Evolutionary conservation across 306 rosid genomes (phyloP), one percentile per base, ranked within the genome.

Genomic region (Vigna reflexopilosa): DNA sequence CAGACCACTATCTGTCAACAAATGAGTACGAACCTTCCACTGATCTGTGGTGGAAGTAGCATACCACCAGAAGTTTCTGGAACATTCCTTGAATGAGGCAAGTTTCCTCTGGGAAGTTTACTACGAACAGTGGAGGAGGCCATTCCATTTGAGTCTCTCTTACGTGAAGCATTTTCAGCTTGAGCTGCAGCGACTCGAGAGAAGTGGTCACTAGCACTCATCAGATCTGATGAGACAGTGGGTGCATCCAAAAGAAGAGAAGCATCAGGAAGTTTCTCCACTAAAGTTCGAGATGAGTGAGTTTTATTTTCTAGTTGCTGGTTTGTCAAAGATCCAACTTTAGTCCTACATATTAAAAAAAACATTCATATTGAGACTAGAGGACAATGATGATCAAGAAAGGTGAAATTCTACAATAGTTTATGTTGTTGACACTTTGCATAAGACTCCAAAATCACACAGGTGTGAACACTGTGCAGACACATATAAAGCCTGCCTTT

Each of bases 41-140:
- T 82, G 69, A 94, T 90, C 87, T 94, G 98, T 67, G 98, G 98
- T 11, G 98, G 98, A 82, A 90, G 83, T 51, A 94, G 79, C 83
- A 86, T 6, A 36, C 86, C 85, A 51, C 90, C 75, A 70, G 66
- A 57, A 47, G 97, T 92, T 69, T 94, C 98, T 34, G 98, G 97
- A 79, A 88, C 80, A 84, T 69, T 84, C 86, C 83, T 90, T 55
- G 97, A 85, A 76, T 75, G 90, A 70, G 86, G 90, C 88, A 91
- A 76, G 71, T 81, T 77, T 59, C 92, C 92, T 82, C 86, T 86
- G 0, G 97, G 97, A 84, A 89, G 80, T 87, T 94, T 92, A 59
- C 77, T 86, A 67, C 92, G 87, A 64, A 86, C 82, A 66, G 73
- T 32, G 71, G 87, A 80, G 54, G 94, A 85, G 45, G 70, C 69